Base-by-base conservation (phyloP, 1,139 yeast genomes). In the Casaregolazyma lundiana region DNA sequence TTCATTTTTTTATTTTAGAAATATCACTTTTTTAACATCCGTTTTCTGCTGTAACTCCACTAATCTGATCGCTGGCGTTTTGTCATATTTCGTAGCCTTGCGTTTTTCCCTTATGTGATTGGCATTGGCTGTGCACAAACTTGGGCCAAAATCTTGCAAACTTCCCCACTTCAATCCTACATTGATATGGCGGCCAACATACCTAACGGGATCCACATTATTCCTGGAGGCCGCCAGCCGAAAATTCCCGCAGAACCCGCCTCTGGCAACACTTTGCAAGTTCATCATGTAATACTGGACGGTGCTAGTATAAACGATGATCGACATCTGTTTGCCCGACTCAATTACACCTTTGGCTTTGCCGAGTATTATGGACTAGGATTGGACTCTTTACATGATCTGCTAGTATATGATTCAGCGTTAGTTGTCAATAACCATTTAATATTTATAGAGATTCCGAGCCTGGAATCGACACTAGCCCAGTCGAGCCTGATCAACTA, bases 291-390 rank as follows among this genome's bases (percentile, higher is more conserved):
- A 26, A 26, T 26, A 26, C 13, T 26, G 32, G 32, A 26, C 15
- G 13, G 13, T 5, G 15, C 13, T 15, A 9, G 6, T 15, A 7
- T 26, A 13, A 26, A 7, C 32, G 32, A 26, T 7, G 6, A 7
- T 11, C 32, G 32, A 26, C 32, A 15, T 3, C 32, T 26, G 32
- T 26, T 26, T 26, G 32, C 32, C 13, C 32, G 13, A 26, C 13
- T 26, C 32, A 26, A 26, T 11, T 26, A 49, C 35, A 35, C 51
- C 11, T 50, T 55, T 39, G 49, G 48, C 21, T 47, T 55, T 16
- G 48, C 53, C 6, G 55, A 52, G 17, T 52, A 50, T 44, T 55
- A 43, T 39, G 58, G 57, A 6, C 48, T 40, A 41, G 43, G 38
- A 9, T 17, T 54, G 11, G 46, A 44, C 6, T 57, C 57, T 9